A percentile compares a stretch with the other conserved stretches of the same genome.
These are phyloP conservation scores for Aspergillus nomiae DNA, from an alignment of 2,329 filamentous ascomycete genomes.

Conservation along the genomic window DNA sequence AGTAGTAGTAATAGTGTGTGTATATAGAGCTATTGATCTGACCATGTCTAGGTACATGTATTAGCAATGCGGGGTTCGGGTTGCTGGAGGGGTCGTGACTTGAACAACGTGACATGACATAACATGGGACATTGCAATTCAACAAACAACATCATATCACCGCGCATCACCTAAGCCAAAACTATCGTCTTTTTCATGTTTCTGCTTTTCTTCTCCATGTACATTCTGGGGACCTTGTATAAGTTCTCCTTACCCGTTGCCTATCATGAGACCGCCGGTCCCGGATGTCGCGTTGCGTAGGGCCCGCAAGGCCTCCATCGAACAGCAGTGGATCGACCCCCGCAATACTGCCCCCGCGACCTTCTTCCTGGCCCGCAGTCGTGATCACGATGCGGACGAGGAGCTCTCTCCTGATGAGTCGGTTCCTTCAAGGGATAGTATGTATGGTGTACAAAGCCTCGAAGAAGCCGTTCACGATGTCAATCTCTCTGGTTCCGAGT, in stretches of 20 bases:
- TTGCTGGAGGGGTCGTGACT: constrained; percentile 6
- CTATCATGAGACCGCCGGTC: constrained; percentile 41
- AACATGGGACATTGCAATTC: not conserved
- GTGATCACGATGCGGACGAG: constrained; percentile 42
- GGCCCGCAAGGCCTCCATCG: constrained; percentile 39
- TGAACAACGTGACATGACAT: constrained; percentile 17
- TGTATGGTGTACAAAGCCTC: constrained; percentile 61
- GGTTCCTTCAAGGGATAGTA: constrained; percentile 44
- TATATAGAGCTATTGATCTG: not conserved
- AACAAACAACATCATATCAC: not conserved
- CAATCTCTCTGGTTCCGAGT: constrained; percentile 14
- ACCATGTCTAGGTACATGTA: not conserved
- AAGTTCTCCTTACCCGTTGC: constrained; percentile 7
- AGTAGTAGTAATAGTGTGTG: not conserved
- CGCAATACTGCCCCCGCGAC: constrained; percentile 52
- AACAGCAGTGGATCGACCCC: constrained; percentile 39
- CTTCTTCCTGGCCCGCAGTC: constrained; percentile 62
- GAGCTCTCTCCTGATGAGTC: constrained; percentile 29
- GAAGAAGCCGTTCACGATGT: constrained; percentile 54
- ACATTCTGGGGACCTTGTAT: not conserved
- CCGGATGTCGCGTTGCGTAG: constrained; percentile 35
- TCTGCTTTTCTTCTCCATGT: not conserved
- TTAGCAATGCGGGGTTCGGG: constrained; percentile 12
- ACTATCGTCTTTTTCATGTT: not conserved
- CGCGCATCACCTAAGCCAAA: not conserved